These are phyloP conservation scores for Remersonia thermophila DNA, from an alignment of 2,329 filamentous ascomycete species.

Conservation along the genomic window DNA sequence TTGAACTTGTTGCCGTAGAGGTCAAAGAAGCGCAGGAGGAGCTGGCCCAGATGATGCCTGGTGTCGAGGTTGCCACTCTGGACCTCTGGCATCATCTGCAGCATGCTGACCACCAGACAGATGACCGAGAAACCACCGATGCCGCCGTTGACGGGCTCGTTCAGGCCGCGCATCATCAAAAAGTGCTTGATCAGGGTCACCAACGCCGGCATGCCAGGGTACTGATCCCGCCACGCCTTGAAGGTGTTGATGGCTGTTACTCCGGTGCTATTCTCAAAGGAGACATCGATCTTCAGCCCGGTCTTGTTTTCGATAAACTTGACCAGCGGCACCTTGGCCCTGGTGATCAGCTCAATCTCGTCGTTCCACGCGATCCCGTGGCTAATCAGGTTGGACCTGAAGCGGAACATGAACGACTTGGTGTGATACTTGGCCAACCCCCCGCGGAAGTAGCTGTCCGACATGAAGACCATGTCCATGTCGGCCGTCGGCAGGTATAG, in stretches of 20 bases:
- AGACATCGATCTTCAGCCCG: slow-evolving; percentile 77
- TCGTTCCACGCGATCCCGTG: slow-evolving; percentile 44
- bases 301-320: slow-evolving; percentile 77
- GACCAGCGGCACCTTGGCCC: slow-evolving; percentile 79
- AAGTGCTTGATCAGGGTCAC: slow-evolving; percentile 89
- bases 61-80: slow-evolving; percentile 47
- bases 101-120: slow-evolving; percentile 79
- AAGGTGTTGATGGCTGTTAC: slow-evolving; percentile 73
- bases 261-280: slow-evolving; percentile 84
- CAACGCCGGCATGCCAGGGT: slow-evolving; percentile 74
- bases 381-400: slow-evolving; percentile 46
- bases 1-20: slow-evolving; percentile 80
- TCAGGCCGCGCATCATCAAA: slow-evolving; percentile 74
- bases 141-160: slow-evolving; percentile 83
- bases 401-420: slow-evolving; percentile 48
- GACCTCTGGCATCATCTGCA: slow-evolving; percentile 66
- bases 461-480: slow-evolving; percentile 82
- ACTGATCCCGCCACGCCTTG: slow-evolving; percentile 62
- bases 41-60: slow-evolving; percentile 60
- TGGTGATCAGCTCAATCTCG: slow-evolving; percentile 54
- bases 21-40: slow-evolving; percentile 79
- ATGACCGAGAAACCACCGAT: slow-evolving; percentile 91
- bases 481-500: slow-evolving; percentile 63
- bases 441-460: slow-evolving; percentile 41
- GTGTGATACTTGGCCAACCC: slow-evolving; percentile 37